A percentile compares a stretch with the other conserved stretches of the same genome.
These are phyloP conservation scores for Euptelea pleiosperma DNA, from an alignment of 164 flowering plant genomes.

Conservation along the genomic window DNA sequence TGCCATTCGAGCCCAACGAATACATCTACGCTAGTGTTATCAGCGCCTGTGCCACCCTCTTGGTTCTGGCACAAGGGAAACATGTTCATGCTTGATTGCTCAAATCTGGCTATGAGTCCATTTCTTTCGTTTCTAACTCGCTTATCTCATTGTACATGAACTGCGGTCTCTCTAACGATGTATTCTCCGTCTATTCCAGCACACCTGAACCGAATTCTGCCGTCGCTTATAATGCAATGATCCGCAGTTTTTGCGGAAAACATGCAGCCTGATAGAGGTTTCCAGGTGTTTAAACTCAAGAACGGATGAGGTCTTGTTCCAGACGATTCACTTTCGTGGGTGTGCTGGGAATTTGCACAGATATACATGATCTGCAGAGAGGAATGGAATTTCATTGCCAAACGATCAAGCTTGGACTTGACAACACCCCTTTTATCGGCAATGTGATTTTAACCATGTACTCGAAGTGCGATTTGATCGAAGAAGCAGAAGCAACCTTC, in stretches of 20 bases:
- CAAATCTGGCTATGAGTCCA: slow-evolving; percentile 36
- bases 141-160: slow-evolving; percentile 69
- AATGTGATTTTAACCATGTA: slow-evolving; percentile 65
- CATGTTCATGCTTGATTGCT: slow-evolving; percentile 55
- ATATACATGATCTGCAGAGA: slow-evolving; percentile 24
- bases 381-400: slow-evolving; percentile 51
- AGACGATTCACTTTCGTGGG: slow-evolving; percentile 59
- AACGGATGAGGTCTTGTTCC: slow-evolving; percentile 39
- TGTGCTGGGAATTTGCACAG: slow-evolving; percentile 35
- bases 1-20: slow-evolving; percentile 54
- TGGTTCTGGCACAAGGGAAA: slow-evolving; percentile 31
- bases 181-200: slow-evolving; percentile 27
- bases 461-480: slow-evolving; percentile 36
- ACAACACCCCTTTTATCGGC: slow-evolving; percentile 42
- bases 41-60: slow-evolving; percentile 50
- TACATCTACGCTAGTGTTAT: slow-evolving; percentile 50
- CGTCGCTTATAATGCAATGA: slow-evolving; percentile 56
- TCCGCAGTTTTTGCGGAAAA: slow-evolving; percentile 58
- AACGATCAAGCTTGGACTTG: slow-evolving; percentile 48
- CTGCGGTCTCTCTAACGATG: slow-evolving; percentile 42
- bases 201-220: slow-evolving; percentile 28
- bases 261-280: slow-evolving; percentile 31
- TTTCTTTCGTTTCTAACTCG: slow-evolving; percentile 61
- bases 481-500: slow-evolving; percentile 49
- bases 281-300: slow-evolving; percentile 49